phyloP scores from a whole-genome alignment of 192 early-diverging fungal genomes.

The Chytriomyces sp. region DNA sequence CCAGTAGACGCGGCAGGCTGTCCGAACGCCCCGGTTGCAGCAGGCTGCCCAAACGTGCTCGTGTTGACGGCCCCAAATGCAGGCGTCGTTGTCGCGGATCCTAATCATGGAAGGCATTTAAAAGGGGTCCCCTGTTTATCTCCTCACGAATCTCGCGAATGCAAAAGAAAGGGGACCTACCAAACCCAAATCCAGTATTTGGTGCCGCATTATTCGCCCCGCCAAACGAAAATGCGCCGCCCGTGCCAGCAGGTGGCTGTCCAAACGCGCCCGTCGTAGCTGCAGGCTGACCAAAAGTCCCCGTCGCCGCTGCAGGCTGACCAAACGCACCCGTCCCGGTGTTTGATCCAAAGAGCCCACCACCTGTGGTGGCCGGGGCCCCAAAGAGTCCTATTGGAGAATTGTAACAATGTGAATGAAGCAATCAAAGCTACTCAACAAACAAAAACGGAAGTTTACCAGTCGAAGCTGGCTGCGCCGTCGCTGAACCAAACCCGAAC shows the following conservation, averaged over 20 bases:
- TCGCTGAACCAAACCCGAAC: conserved; percentile 25
- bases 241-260: conserved; percentile 7
- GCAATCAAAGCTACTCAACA: conserved; percentile 11
- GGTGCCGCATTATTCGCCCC: conserved; percentile 11
- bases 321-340: conserved; percentile 28
- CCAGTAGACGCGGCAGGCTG: conserved; percentile 29
- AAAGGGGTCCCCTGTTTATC: not conserved
- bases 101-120: not conserved
- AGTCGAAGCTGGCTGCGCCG: conserved; percentile 3
- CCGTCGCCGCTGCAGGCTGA: conserved; percentile 12
- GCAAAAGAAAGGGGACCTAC: not conserved
- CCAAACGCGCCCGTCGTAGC: not conserved
- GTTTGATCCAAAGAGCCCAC: conserved; percentile 17
- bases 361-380: not conserved
- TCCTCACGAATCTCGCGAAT: no score
- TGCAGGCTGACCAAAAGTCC: conserved; percentile 29
- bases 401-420: not conserved
- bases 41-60: conserved; percentile 13
- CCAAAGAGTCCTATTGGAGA: conserved; percentile 13
- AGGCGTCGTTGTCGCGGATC: conserved; percentile 32
- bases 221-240: conserved; percentile 13
- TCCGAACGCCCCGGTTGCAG: conserved; percentile 38
- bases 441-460: conserved; percentile 5
- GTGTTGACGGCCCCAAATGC: conserved; percentile 33
- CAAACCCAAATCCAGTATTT: conserved; percentile 32